These are phyloP conservation scores for Camellia oleifera DNA, from an alignment of 179 eudicot genomes.

Conservation along the genomic window DNA sequence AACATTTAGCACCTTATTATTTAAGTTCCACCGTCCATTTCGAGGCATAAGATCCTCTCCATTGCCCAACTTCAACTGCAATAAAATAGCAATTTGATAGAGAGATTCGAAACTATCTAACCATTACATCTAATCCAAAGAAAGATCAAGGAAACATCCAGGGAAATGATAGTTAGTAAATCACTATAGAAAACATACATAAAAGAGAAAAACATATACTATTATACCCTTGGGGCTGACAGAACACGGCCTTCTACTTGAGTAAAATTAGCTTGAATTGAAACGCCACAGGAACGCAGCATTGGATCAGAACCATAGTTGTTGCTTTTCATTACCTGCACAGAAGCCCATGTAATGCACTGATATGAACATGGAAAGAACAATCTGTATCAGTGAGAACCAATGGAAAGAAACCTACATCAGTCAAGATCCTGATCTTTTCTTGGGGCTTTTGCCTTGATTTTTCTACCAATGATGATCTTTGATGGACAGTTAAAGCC, in stretches of 20 bases:
- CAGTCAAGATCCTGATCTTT: conserved; percentile 38
- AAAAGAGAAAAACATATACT: no score
- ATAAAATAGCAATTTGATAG: background rate
- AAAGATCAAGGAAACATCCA: background rate
- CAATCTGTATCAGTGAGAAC: background rate
- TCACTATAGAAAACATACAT: no score
- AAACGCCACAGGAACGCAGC: conserved; percentile 54
- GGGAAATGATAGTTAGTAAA: no score
- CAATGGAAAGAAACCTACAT: conserved; percentile 30
- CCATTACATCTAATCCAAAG: background rate
- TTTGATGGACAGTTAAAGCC: conserved; percentile 37
- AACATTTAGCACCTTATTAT: conserved; percentile 45
- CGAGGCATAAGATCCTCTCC: conserved; percentile 51
- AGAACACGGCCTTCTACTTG: conserved; percentile 63
- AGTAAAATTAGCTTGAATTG: conserved; percentile 41
- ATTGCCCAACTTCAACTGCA: conserved; percentile 51
- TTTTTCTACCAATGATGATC: conserved; percentile 59
- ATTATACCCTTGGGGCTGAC: conserved; percentile 52
- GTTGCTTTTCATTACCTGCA: conserved; percentile 43
- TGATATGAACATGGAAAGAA: background rate
- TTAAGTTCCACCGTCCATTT: conserved; percentile 70
- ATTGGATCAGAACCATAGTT: conserved; percentile 61
- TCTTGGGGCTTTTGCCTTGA: conserved; percentile 67
- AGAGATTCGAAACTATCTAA: no score
- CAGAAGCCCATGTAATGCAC: background rate